Percentiles rank a stretch among this genome's conserved stretches.
Conservation (phyloP, 2,329 filamentous ascomycete species). For the Trichoderma sp. region DNA sequence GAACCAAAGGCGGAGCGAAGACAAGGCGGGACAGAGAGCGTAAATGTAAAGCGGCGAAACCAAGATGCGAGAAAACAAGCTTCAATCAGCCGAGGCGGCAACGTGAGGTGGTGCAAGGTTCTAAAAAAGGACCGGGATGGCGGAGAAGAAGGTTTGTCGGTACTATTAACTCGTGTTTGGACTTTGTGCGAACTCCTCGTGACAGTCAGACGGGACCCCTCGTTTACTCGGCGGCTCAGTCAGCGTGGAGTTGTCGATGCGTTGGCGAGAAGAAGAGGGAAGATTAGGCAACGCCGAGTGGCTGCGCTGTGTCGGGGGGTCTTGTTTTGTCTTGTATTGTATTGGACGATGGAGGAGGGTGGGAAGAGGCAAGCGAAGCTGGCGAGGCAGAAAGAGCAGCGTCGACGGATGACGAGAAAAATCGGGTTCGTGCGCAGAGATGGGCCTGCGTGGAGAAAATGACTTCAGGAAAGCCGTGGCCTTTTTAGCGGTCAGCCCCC, state of each 20-base stretch:
- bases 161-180: background rate
- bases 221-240: conserved; percentile 18
- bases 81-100: background rate
- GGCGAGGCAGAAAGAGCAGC: conserved; percentile 20
- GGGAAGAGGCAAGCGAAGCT: background rate
- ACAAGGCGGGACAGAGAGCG: background rate
- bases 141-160: background rate
- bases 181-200: conserved; percentile 23
- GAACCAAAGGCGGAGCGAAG: background rate
- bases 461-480: conserved; percentile 25
- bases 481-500: conserved; percentile 30
- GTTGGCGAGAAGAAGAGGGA: conserved; percentile 9
- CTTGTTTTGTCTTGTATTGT: background rate
- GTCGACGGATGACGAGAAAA: conserved; percentile 11
- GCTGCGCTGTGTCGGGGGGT: background rate
- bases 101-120: background rate
- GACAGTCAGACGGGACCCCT: conserved; percentile 17
- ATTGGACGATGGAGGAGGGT: conserved; percentile 16
- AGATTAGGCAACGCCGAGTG: conserved; percentile 6
- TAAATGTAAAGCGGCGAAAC: background rate
- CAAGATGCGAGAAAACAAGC: background rate
- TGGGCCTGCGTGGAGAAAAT: conserved; percentile 16
- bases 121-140: background rate
- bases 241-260: conserved; percentile 24
- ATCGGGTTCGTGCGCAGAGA: conserved; percentile 21